These are phyloP conservation scores for Begonia peltatifolia DNA, from an alignment of 306 rosid species.

Conservation along the genomic window DNA sequence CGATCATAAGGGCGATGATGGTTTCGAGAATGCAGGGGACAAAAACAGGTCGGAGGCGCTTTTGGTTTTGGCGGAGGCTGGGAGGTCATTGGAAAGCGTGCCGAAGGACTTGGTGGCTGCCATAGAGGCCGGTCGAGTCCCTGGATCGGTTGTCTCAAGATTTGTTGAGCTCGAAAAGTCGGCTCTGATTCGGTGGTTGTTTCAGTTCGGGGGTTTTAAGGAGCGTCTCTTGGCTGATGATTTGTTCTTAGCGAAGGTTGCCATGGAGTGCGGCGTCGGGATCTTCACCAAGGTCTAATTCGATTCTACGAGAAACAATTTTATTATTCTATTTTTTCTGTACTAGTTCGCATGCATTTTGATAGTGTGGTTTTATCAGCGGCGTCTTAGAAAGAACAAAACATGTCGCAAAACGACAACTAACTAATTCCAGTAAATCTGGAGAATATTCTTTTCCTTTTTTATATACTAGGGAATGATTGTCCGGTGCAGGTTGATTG, in stretches of 20 bases:
- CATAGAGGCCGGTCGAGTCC: conserved; percentile 58
- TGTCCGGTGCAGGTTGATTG: too few species aligned
- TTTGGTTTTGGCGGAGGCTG: conserved; percentile 49
- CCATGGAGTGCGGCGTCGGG: conserved; percentile 92
- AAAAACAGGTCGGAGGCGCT: conserved; percentile 36
- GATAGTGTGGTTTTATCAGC: not conserved
- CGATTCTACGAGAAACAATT: not conserved
- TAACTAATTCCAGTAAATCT: not conserved
- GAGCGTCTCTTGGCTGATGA: conserved; percentile 93
- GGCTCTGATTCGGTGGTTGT: conserved; percentile 50
- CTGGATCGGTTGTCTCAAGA: conserved; percentile 51
- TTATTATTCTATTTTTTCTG: not conserved
- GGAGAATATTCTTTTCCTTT: not conserved
- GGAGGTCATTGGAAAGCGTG: conserved; percentile 48
- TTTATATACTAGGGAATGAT: not conserved
- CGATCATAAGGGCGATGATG: conserved; percentile 16
- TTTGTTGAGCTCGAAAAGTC: conserved; percentile 64
- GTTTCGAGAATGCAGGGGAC: conserved; percentile 22
- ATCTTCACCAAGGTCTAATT: conserved; percentile 70
- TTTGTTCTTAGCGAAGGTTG: conserved; percentile 68
- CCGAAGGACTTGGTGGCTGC: conserved; percentile 75
- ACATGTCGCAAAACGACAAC: not conserved
- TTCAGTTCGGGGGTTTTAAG: conserved; percentile 66
- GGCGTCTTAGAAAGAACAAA: not conserved
- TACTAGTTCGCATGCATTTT: not conserved